Conservation (phyloP, 192 early-diverging fungal genomes). For the Pilaira anomala region DNA sequence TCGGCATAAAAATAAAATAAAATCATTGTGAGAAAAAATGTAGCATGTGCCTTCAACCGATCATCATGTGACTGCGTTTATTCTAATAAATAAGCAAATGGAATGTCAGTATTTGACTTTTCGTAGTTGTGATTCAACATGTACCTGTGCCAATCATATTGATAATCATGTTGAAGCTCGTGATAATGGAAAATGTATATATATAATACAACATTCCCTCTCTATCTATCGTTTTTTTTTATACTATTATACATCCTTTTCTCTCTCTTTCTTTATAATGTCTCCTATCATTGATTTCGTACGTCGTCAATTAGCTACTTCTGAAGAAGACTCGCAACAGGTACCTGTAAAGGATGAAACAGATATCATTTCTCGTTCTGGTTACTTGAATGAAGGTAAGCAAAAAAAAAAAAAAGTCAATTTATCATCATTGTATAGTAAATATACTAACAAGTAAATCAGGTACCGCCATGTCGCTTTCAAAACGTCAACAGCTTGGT, state of each 20-base stretch:
- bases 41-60: background rate
- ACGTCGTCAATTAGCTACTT: background rate
- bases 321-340: background rate
- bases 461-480: conserved; percentile 60
- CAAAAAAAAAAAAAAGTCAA: background rate
- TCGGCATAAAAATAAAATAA: no score
- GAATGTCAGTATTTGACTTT: conserved; percentile 4
- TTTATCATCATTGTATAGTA: no score
- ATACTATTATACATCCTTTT: background rate
- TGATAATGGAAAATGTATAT: conserved; percentile 12
- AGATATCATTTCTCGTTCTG: conserved; percentile 10
- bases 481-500: conserved; percentile 54
- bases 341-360: no score
- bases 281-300: conserved; percentile 11
- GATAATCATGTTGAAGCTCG: conserved; percentile 16
- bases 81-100: background rate
- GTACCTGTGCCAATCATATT: conserved; percentile 7
- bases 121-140: conserved; percentile 5
- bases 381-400: conserved; percentile 15
- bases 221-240: background rate
- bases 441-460: background rate
- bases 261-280: background rate
- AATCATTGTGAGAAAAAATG: conserved; percentile 10
- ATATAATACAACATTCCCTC: no score
- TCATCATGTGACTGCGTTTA: conserved; percentile 11